Evolutionary conservation across 2,329 filamentous ascomycete genomes (phyloP).

Genomic region (Botrytis sinoallii): DNA sequence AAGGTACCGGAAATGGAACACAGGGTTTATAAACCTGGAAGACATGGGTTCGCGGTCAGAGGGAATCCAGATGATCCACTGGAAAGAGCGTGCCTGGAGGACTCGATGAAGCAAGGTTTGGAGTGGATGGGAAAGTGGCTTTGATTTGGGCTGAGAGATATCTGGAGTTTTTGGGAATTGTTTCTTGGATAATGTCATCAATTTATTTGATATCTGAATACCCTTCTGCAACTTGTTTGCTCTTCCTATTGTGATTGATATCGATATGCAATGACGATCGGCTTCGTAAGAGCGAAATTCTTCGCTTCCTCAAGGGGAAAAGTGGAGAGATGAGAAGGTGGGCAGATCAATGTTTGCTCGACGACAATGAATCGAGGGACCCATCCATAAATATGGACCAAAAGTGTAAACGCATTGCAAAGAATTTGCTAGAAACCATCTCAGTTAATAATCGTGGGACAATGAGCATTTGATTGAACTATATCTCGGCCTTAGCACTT

Average conservation of each 20-base stretch:
- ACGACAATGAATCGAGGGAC: neutral
- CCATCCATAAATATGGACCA: neutral
- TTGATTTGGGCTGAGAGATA: neutral
- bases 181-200: neutral
- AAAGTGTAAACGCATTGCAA: neutral
- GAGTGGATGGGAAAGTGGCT: conserved; percentile 22
- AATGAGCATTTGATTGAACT: neutral
- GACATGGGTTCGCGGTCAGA: conserved; percentile 41
- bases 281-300: too few relatives aligned
- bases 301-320: neutral
- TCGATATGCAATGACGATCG: neutral
- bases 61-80: conserved; percentile 40
- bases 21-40: conserved; percentile 38
- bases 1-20: conserved; percentile 37
- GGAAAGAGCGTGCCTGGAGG: conserved; percentile 39
- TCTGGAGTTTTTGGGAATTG: neutral
- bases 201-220: neutral
- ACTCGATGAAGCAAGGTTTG: conserved; percentile 36
- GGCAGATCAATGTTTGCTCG: neutral
- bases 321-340: too few relatives aligned
- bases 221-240: neutral
- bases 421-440: neutral
- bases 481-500: neutral
- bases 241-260: too few relatives aligned
- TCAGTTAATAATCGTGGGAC: neutral